Base-by-base conservation (phyloP, 139 green algal species). In the Chlorella ohadii region DNA sequence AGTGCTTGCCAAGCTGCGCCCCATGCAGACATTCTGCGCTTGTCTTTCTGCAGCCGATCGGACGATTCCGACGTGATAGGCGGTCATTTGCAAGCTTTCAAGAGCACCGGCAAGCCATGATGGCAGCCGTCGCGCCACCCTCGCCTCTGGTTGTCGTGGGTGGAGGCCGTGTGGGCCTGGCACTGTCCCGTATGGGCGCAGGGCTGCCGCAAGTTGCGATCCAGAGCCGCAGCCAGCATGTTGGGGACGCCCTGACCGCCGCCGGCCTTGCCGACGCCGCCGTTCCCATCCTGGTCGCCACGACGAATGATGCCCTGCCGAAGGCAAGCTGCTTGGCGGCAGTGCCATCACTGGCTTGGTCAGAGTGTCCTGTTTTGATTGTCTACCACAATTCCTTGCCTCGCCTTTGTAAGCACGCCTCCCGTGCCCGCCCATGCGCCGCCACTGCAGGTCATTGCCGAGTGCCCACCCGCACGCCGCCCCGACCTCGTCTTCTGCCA, bases 401-500 rank as follows among this genome's bases (percentile, higher is more conserved):
- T n/a, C n/a, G n/a, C n/a, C n/a, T n/a, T n/a, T n/a, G n/a, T n/a
- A n/a, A n/a, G n/a, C n/a, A n/a, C n/a, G n/a, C n/a, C n/a, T n/a
- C n/a, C n/a, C n/a, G n/a, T n/a, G n/a, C 68, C 20, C 6, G 65
- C 65, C 31, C 5, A 2, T 23, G 85, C 66, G 1, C 34, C 89
- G 23, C 71, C 85, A 11, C 44, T 55, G 0, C 51, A 84, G 17
- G 83, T 94, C 3, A 3, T 89, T 12, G 31, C 68, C 33, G 63
- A 28, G 25, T 89, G 84, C 25, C 67, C 90, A 19, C 79, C 77
- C 1, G 19, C 34, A 12, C 83, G 85, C 22, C 79, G 75, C 2
- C 16, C 31, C 12, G 84, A 93, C 61, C 72, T 91, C 34, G 72
- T 93, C 0, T 86, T 92, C 36, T 27, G 90, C 1, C 73, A 93